Evolutionary conservation across 441 rosid genomes (phyloP).

Genomic region (Arabidopsis lyrata): DNA sequence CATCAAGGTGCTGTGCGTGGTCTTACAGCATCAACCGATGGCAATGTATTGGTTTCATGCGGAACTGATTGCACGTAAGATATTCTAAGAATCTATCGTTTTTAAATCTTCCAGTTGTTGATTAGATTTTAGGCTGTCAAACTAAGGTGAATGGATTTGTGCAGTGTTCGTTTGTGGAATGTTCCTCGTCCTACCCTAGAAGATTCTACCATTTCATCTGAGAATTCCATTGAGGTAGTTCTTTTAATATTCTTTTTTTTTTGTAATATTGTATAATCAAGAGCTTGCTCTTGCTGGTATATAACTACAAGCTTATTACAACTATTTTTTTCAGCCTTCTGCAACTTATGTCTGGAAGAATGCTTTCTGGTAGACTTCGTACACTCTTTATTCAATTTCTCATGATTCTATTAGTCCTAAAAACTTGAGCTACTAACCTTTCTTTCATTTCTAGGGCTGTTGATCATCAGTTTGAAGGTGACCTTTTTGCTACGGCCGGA

Average conservation of each 20-base stretch:
- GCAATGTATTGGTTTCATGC: conserved; percentile 76
- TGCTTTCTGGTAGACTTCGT: conserved; percentile 72
- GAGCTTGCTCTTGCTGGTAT: not conserved
- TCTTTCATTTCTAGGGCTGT: conserved; percentile 65
- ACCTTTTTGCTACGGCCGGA: conserved; percentile 92
- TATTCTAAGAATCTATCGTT: not conserved
- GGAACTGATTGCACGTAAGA: conserved; percentile 95
- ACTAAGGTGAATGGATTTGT: conserved; percentile 32
- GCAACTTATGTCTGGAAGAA: conserved; percentile 82
- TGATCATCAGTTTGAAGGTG: conserved; percentile 95
- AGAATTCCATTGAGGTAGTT: conserved; percentile 60
- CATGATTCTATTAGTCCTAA: conserved; percentile 3
- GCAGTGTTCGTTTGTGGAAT: conserved; percentile 93
- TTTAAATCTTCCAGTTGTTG: not conserved
- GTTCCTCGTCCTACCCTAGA: conserved; percentile 73
- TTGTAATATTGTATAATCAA: not conserved
- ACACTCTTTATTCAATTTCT: conserved; percentile 14
- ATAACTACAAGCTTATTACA: conserved; percentile 37
- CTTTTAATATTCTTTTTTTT: conserved; percentile 4
- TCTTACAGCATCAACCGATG: conserved; percentile 88
- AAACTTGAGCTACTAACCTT: conserved; percentile 8
- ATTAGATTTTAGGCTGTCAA: not conserved
- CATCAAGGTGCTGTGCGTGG: conserved; percentile 96
- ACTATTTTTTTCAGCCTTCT: conserved; percentile 57
- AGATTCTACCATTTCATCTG: conserved; percentile 56